These are phyloP conservation scores for Trichosporon coremiiforme DNA, from an alignment of 1,284 basidiomycete species.

Conservation along the genomic window DNA sequence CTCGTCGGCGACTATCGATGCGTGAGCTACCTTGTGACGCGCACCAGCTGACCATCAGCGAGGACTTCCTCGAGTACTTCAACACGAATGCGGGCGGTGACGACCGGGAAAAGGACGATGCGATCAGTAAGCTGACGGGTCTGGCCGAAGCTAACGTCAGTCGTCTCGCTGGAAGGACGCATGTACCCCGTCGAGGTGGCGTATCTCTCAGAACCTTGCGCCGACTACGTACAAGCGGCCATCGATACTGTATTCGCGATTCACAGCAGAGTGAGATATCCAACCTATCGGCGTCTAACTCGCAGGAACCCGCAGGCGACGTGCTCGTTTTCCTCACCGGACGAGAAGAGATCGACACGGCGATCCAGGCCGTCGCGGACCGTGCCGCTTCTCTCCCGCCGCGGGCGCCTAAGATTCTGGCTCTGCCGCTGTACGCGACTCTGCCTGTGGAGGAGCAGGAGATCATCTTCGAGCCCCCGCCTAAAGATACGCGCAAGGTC, in stretches of 20 bases:
- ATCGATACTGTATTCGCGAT: slow-evolving; percentile 84
- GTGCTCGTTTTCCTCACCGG: slow-evolving; percentile 93
- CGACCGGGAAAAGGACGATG: slow-evolving; percentile 54
- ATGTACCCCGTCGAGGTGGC: slow-evolving; percentile 88
- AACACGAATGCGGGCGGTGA: slow-evolving; percentile 59
- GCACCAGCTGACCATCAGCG: slow-evolving; percentile 40
- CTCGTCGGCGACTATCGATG: slow-evolving; percentile 94
- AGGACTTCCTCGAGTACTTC: slow-evolving; percentile 86
- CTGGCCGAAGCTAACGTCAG: slow-evolving; percentile 55
- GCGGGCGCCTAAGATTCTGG: slow-evolving; percentile 64
- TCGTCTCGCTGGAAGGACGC: slow-evolving; percentile 88
- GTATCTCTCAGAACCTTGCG: slow-evolving; percentile 69
- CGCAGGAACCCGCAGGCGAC: slow-evolving; percentile 75
- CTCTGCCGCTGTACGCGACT: slow-evolving; percentile 84
- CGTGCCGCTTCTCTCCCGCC: slow-evolving; percentile 73
- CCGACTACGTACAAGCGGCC: slow-evolving; percentile 82
- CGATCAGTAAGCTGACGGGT: slow-evolving; percentile 43
- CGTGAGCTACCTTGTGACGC: slow-evolving; percentile 51
- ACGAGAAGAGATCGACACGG: slow-evolving; percentile 93
- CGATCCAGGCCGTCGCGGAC: slow-evolving; percentile 78
- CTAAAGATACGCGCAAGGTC: slow-evolving; percentile 77
- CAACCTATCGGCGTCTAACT: background rate
- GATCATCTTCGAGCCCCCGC: slow-evolving; percentile 75
- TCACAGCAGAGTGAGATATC: slow-evolving; percentile 68
- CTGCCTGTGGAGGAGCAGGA: slow-evolving; percentile 83